Conservation (phyloP, 2,329 filamentous ascomycete species). For the Pestalotiopsis sp. region DNA sequence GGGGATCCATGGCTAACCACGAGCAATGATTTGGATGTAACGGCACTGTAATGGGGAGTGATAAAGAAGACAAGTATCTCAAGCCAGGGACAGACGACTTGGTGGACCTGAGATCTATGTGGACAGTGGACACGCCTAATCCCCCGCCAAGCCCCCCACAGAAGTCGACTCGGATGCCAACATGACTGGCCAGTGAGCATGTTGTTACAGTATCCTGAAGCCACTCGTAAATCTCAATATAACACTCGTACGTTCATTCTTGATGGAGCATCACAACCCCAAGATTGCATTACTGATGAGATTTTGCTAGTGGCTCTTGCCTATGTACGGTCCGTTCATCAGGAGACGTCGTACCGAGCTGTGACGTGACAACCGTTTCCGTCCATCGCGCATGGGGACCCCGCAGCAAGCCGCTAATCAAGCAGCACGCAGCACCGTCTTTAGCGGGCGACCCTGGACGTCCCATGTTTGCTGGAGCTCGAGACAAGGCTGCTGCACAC, state of each 20-base stretch:
- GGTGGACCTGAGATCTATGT: not conserved
- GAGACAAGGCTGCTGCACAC: slow-evolving; percentile 4
- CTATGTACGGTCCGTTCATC: not conserved
- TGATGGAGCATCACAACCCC: not conserved
- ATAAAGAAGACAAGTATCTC: not conserved
- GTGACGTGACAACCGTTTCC: not conserved
- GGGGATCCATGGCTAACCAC: slow-evolving; percentile 18
- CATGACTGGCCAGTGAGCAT: not conserved
- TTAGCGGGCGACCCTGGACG: not conserved
- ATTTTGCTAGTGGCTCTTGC: not conserved
- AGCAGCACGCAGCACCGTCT: not conserved
- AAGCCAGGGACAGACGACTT: not conserved
- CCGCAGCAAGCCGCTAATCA: not conserved
- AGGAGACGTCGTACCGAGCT: not conserved
- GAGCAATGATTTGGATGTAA: not conserved
- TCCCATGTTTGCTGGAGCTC: not conserved
- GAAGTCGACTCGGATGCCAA: not conserved
- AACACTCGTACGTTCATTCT: not conserved
- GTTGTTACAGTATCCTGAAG: not conserved
- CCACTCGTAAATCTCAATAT: not conserved
- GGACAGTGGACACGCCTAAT: not conserved
- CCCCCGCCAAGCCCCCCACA: not conserved
- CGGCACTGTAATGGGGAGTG: not conserved
- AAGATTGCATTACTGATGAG: not conserved
- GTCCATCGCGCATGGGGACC: not conserved